Evolutionary conservation across 164 flowering plant genomes (phyloP).

Genomic region (Cinnamomum micranthum): DNA sequence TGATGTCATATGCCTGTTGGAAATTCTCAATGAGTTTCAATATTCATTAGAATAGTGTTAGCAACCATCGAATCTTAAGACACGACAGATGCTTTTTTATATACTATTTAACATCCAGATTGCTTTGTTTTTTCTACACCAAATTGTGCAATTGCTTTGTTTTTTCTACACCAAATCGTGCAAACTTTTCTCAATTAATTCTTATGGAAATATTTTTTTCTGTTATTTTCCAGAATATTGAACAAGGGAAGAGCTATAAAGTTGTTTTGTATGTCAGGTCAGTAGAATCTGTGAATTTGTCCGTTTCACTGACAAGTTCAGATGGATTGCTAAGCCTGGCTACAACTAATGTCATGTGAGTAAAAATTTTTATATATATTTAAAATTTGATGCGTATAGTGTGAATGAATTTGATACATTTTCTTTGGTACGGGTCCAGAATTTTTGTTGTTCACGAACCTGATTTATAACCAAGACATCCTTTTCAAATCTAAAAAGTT

Average conservation of each 20-base stretch:
- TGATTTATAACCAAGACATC: too few species aligned
- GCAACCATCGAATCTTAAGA: background rate
- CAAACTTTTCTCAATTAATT: background rate
- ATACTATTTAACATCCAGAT: background rate
- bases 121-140: background rate
- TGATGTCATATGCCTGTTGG: background rate
- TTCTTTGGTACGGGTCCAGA: too few species aligned
- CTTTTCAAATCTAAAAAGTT: too few species aligned
- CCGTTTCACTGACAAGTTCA: constrained; percentile 65
- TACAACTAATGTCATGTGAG: constrained; percentile 51
- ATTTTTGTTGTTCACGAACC: too few species aligned
- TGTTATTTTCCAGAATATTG: constrained; percentile 63
- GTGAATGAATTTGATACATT: too few species aligned
- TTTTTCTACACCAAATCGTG: background rate
- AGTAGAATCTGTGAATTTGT: constrained; percentile 42
- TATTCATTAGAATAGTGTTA: background rate
- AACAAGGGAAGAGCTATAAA: constrained; percentile 78
- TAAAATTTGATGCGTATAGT: background rate
- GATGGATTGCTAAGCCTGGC: constrained; percentile 56
- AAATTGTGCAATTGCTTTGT: background rate
- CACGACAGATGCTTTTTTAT: background rate
- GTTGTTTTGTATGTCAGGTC: constrained; percentile 69
- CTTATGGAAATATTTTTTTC: background rate
- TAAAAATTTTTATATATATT: background rate
- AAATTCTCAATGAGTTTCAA: background rate